Base-by-base conservation (phyloP, 1,284 basidiomycete genomes). In the Puccinia novopanici region DNA sequence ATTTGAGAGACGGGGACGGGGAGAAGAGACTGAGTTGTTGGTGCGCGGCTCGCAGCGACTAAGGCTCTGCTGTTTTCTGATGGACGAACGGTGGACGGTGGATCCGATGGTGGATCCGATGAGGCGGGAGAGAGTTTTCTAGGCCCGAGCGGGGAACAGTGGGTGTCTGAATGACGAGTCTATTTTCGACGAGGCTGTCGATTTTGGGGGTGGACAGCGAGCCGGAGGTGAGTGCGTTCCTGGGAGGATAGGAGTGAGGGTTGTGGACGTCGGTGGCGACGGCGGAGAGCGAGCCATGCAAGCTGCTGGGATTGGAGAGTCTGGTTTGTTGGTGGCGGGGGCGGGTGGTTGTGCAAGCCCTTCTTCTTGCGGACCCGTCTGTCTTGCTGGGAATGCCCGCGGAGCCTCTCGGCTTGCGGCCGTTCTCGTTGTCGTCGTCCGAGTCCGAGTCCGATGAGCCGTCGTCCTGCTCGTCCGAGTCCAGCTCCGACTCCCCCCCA, bases 161-260 rank as follows among this genome's bases (percentile, higher is more conserved):
- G n/a, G n/a, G n/a, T n/a, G n/a, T n/a, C n/a, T n/a, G n/a, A n/a
- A n/a, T n/a, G n/a, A n/a, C n/a, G n/a, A n/a, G n/a, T n/a, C n/a
- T n/a, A n/a, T n/a, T n/a, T n/a, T n/a, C n/a, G n/a, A n/a, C n/a
- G n/a, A n/a, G n/a, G n/a, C n/a, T n/a, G n/a, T n/a, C n/a, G n/a
- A n/a, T n/a, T n/a, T n/a, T n/a, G 45, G 45, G 45, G 45, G 45
- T 45, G 45, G 15, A 45, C 45, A 8, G 8, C 45, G 40, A 37
- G n/a, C n/a, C 61, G 30, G 45, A 45, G 0, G 61, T 13, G 24
- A 50, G 42, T 0, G 75, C 65, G 24, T n/a, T 42, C 30, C 75
- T 59, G 3, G 75, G 75, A 30, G 75, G 75, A 48, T 76, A 76
- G 13, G 75, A 76, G 30, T 76, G 75, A 1, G 63, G 55, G 75